Conservation (phyloP, 2,329 filamentous ascomycete genomes). For the Pyrenophora graminea region DNA sequence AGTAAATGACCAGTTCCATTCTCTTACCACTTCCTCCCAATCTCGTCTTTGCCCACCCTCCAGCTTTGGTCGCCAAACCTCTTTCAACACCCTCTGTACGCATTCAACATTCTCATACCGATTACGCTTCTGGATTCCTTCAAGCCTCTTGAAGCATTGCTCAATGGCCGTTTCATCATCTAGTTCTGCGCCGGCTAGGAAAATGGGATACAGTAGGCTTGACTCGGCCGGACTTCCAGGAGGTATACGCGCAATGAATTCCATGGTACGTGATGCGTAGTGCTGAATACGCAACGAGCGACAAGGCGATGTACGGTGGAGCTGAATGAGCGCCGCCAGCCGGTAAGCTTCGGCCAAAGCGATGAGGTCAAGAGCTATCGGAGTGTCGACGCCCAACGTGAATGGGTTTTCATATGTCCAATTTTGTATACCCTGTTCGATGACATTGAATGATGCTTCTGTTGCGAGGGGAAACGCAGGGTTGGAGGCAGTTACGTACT, state of each 20-base stretch:
- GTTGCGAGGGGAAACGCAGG: constrained; percentile 41
- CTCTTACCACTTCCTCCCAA: constrained; percentile 43
- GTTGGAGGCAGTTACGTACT: constrained; percentile 38
- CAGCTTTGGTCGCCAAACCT: constrained; percentile 40
- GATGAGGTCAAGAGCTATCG: constrained; percentile 41
- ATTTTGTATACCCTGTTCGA: constrained; percentile 37
- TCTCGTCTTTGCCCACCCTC: constrained; percentile 35
- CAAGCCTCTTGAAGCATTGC: constrained; percentile 35
- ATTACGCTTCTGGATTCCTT: constrained; percentile 40
- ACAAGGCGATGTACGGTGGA: constrained; percentile 37
- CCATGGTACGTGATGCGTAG: constrained; percentile 40
- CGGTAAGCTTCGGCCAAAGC: constrained; percentile 43
- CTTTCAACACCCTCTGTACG: constrained; percentile 42
- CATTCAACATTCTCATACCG: constrained; percentile 42
- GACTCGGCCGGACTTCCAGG: constrained; percentile 42
- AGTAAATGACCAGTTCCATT: constrained; percentile 44
- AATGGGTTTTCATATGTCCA: constrained; percentile 44
- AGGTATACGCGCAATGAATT: constrained; percentile 42
- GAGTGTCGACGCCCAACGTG: constrained; percentile 33
- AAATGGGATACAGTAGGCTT: constrained; percentile 43
- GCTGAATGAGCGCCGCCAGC: constrained; percentile 41
- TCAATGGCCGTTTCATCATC: constrained; percentile 35
- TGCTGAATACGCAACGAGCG: constrained; percentile 32
- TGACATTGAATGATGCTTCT: constrained; percentile 39
- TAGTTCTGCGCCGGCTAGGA: constrained; percentile 42